Conservation (phyloP, 108 stramenopile genomes). For the Craspedostauros australis region DNA sequence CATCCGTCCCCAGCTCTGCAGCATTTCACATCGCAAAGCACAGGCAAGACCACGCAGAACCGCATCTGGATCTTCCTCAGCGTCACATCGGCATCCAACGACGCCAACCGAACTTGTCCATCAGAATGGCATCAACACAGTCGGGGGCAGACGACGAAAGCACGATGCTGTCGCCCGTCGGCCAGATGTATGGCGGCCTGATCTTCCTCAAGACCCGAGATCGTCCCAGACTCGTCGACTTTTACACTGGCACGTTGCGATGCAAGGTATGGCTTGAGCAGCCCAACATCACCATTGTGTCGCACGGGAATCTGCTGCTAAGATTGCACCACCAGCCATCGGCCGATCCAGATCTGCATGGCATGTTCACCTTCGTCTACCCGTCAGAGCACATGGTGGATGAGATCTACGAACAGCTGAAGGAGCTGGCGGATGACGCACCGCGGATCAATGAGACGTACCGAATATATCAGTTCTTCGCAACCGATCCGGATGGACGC, state of each 20-base stretch:
- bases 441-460: constrained; percentile 25
- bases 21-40: no score
- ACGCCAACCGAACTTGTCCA: no score
- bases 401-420: constrained; percentile 20
- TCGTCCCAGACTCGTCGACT: constrained; percentile 13
- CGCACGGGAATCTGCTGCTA: constrained; percentile 29
- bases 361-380: constrained; percentile 40
- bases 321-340: constrained; percentile 27
- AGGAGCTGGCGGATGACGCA: constrained; percentile 24
- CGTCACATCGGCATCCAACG: no score
- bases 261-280: constrained; percentile 29
- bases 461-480: constrained; percentile 38
- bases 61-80: no score
- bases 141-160: no score
- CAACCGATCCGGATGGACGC: constrained; percentile 34
- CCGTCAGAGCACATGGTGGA: constrained; percentile 27
- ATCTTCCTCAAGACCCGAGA: constrained; percentile 23
- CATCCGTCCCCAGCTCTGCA: no score
- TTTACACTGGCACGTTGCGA: constrained; percentile 14
- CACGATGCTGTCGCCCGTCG: no score
- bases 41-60: no score
- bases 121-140: no score
- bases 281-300: constrained; percentile 29
- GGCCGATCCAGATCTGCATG: constrained; percentile 21
- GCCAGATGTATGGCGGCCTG: constrained; percentile 33